Percentiles rank a stretch among this genome's conserved stretches.
Evolutionary conservation across 1,284 basidiomycete species (phyloP).

Genomic region (Rhodotorula sp.): DNA sequence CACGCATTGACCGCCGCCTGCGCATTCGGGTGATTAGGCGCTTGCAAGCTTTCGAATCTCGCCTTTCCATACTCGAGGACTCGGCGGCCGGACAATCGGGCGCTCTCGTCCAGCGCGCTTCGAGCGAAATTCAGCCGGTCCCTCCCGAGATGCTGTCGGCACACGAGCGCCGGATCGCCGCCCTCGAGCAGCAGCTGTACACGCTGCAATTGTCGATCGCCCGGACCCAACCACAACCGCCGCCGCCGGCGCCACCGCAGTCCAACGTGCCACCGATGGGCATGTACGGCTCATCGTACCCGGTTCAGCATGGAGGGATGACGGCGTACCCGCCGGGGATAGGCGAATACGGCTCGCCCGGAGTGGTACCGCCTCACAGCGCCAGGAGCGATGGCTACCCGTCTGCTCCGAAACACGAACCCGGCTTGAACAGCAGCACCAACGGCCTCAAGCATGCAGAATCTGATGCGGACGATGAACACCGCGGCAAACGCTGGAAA

Average conservation of each 20-base stretch:
- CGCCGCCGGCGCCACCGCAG: conserved; percentile 5
- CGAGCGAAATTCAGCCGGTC: not conserved
- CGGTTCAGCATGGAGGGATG: not conserved
- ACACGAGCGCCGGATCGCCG: conserved; percentile 34
- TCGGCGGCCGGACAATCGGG: not conserved
- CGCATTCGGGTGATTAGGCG: conserved; percentile 18
- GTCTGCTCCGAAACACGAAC: conserved; percentile 18
- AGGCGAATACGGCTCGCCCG: not conserved
- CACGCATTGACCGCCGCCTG: not conserved
- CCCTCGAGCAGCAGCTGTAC: conserved; percentile 36
- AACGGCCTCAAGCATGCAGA: not conserved
- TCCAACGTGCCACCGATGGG: not conserved
- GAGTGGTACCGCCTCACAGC: not conserved
- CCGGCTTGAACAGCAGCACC: not conserved
- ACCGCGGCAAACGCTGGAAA: conserved; percentile 32
- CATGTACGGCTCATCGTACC: not conserved
- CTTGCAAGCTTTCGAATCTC: conserved; percentile 21
- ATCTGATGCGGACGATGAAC: not conserved
- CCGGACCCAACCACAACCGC: conserved; percentile 1
- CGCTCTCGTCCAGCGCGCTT: not conserved
- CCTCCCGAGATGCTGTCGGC: conserved; percentile 9
- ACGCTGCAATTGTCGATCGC: conserved; percentile 21
- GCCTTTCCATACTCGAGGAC: conserved; percentile 26
- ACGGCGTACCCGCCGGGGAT: not conserved
- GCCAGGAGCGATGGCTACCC: not conserved